Percentiles rank a stretch among this genome's conserved stretches.
phyloP scores from a whole-genome alignment of 345 rosid species.

The Eucalyptus shirleyi region DNA sequence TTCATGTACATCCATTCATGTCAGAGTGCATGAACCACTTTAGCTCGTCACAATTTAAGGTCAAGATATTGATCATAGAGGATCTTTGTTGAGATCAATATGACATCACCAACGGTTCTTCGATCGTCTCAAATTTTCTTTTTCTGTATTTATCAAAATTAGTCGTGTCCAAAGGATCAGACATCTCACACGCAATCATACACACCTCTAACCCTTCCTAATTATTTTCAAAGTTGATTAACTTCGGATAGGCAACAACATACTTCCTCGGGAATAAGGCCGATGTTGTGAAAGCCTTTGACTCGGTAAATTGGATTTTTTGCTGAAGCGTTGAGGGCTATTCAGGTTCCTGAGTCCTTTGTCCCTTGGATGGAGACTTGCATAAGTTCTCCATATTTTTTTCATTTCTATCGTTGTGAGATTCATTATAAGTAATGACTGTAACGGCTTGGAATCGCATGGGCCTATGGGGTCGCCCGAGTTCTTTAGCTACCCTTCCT shows the following conservation, averaged over 20 bases:
- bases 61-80: neutral
- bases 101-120: neutral
- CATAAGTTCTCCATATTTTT: neutral
- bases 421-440: neutral
- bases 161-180: neutral
- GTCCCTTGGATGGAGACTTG: neutral
- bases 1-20: neutral
- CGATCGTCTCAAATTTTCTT: accelerated
- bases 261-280: neutral
- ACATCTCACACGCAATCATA: neutral
- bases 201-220: neutral
- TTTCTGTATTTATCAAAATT: neutral
- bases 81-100: neutral
- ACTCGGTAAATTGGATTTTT: neutral
- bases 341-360: neutral
- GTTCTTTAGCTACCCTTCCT: neutral
- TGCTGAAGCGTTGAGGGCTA: neutral
- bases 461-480: neutral
- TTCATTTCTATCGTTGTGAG: neutral
- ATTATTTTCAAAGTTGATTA: neutral
- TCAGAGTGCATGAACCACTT: neutral
- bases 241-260: neutral
- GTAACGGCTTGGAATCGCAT: neutral
- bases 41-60: neutral
- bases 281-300: neutral